Base-by-base conservation (phyloP, 352 stramenopile genomes). In the Blastocystis sp. region DNA sequence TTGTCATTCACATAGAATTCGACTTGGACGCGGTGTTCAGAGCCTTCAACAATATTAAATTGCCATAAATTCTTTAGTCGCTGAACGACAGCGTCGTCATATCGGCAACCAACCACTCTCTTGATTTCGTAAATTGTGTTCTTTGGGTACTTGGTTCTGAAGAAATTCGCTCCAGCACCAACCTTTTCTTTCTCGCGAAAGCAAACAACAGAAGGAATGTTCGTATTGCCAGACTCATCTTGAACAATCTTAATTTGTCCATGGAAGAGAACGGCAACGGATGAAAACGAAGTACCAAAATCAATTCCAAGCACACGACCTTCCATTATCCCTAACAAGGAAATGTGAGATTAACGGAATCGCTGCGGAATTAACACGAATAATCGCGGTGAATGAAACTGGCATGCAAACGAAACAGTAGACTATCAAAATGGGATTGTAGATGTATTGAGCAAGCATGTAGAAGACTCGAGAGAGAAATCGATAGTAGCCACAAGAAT, bases 251-350 rank as follows among this genome's bases (percentile, higher is more conserved):
- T 79, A 19, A 79, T 79, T 48, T 79, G 24, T 7, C 40, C 44
- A 19, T 79, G 19, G 35, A 35, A 79, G 22, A 79, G n/a, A 58
- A 79, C 19, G 17, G 68, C 68, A 40, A 57, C 68, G 4, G 68
- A 79, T 58, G 68, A 79, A 56, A 79, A 79, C 22, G 68, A 79
- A 27, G 68, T 79, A 62, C 68, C 68, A 59, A 79, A 79, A 79
- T 79, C 68, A 79, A 79, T 79, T 79, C 68, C 68, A 30, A 79
- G n/a, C 19, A 79, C 68, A 33, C 44, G 19, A 30, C 44, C 22
- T 27, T 27, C 22, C 68, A 79, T 79, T 57, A 17, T 62, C 19
- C 13, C 19, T 33, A 62, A 62, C 19, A 62, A 62, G 56, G 56
- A 15, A 62, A 62, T n/a, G 3, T n/a, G 27, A 62, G 27, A 62